Base-by-base conservation (phyloP, 2,329 filamentous ascomycete species). In the Lachnellula hyalina region DNA sequence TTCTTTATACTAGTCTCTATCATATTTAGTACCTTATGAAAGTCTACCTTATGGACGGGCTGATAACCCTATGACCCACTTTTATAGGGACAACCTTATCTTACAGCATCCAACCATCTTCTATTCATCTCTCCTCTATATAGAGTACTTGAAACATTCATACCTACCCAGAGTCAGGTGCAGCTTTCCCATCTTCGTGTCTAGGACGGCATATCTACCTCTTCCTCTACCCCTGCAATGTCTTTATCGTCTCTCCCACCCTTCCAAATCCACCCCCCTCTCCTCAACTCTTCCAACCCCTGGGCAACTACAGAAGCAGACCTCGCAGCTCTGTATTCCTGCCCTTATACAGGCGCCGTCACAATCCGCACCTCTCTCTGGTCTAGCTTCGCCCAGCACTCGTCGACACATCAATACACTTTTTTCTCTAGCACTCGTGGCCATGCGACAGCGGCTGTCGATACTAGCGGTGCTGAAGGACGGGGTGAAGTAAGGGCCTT, bases 241-340 rank as follows among this genome's bases (percentile, higher is more conserved):
- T 38, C 47, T 9, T 12, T 25, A 17, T 38, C 28, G 12, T 51
- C 7, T 17, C 40, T n/a, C 35, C 8, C 0, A 23, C 35, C 40
- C 7, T 56, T 62, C 47, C 25, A 5, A 32, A 66, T 68, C 49
- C 41, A 45, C 7, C 66, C 66, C 6, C 86, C 86, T 0, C 74
- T 93, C 6, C 74, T 91, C 60, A 92, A 92, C 71, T 87, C 87
- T 0, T 82, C 89, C 32, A 86, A 82, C 49, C 88, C 88, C 0
- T 91, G 87, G 87, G 87, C 87, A 25, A 89, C 86, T 0, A 82
- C 79, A 2, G 69, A 79, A 5, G 74, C 78, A 4, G 81, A 91
- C 59, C 78, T 92, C 4, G 68, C 73, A 40, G 71, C 72, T 2
- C 79, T 92, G 6, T 87, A 87, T 65, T 67, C 73, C 32, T 84